Percentiles rank a stretch among this genome's conserved stretches.
These are phyloP conservation scores for Trypanosomatidae sp. DNA, from an alignment of 208 protist genomes.

Conservation along the genomic window DNA sequence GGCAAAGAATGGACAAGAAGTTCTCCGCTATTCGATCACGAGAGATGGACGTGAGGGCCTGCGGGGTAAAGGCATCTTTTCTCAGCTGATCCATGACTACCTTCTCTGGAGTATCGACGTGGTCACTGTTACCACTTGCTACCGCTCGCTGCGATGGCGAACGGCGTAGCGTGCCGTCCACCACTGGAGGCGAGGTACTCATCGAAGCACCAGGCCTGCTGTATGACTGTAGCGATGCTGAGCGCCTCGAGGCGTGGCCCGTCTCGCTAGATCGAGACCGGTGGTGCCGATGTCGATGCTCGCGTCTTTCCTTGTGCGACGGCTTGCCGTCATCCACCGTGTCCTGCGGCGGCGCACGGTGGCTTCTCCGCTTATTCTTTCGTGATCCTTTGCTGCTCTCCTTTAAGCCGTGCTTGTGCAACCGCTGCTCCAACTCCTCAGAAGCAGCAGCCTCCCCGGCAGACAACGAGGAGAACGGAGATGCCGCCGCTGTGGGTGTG, in stretches of 20 bases:
- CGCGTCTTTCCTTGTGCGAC: neutral
- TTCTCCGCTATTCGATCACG: conserved; percentile 66
- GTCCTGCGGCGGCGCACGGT: neutral
- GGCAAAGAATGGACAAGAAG: conserved; percentile 78
- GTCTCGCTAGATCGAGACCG: conserved; percentile 12
- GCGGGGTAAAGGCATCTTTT: conserved; percentile 18
- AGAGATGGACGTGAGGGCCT: conserved; percentile 38
- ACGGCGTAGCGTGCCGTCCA: conserved; percentile 9
- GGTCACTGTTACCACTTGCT: neutral
- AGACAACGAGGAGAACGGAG: neutral
- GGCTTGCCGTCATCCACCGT: neutral
- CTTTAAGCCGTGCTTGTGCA: neutral
- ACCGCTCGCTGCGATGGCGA: conserved; percentile 4
- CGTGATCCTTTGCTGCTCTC: conserved; percentile 4
- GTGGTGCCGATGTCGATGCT: conserved; percentile 16
- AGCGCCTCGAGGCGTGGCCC: neutral
- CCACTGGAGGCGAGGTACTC: conserved; percentile 9
- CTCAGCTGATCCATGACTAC: conserved; percentile 8
- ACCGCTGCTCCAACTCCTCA: conserved; percentile 12
- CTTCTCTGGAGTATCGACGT: neutral
- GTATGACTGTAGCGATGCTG: conserved; percentile 18
- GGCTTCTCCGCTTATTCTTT: conserved; percentile 8
- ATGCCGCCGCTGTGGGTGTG: neutral
- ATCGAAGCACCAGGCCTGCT: neutral
- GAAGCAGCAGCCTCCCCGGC: conserved; percentile 1